A percentile compares a stretch with the other conserved stretches of the same genome.
These are phyloP conservation scores for Aphelidium insulamus DNA, from an alignment of 371 early-diverging fungal species.

Conservation along the genomic window DNA sequence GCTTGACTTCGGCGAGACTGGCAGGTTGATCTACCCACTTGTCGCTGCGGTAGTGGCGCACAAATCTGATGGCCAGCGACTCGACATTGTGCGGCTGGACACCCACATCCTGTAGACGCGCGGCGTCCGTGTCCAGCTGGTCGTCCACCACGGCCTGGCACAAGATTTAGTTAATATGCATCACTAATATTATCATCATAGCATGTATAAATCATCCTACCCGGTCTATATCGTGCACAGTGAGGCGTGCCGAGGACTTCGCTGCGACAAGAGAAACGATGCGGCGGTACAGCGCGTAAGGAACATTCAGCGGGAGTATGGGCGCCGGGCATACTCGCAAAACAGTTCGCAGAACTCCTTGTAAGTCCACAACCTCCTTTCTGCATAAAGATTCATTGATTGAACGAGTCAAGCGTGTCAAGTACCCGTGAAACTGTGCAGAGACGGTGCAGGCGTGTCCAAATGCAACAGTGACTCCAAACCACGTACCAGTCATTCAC, in stretches of 20 bases:
- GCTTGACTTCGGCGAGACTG: no score
- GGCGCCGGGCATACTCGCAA: slow-evolving; percentile 34
- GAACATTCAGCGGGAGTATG: slow-evolving; percentile 25
- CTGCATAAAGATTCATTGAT: background rate
- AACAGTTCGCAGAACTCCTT: slow-evolving; percentile 47
- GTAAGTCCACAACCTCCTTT: slow-evolving; percentile 38
- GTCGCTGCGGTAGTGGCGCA: slow-evolving; percentile 54
- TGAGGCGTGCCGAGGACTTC: slow-evolving; percentile 30
- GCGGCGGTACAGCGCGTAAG: slow-evolving; percentile 8
- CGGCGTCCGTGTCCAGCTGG: slow-evolving; percentile 35
- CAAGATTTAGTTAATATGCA: background rate
- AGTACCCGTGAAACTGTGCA: slow-evolving; percentile 75
- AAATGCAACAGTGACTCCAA: slow-evolving; percentile 1
- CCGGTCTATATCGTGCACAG: slow-evolving; percentile 46
- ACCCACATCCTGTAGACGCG: slow-evolving; percentile 63
- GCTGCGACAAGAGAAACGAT: background rate
- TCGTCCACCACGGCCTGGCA: slow-evolving; percentile 43
- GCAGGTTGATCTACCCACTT: no score
- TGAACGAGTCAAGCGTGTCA: background rate
- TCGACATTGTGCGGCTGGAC: slow-evolving; percentile 58
- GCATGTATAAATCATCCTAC: slow-evolving; percentile 19
- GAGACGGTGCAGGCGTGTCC: slow-evolving; percentile 45
- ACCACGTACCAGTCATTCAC: slow-evolving; percentile 6
- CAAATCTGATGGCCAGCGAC: slow-evolving; percentile 48
- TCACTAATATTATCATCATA: no score